These are phyloP conservation scores for Buddleja alternifolia DNA, from an alignment of 257 asterid genomes.

Conservation along the genomic window DNA sequence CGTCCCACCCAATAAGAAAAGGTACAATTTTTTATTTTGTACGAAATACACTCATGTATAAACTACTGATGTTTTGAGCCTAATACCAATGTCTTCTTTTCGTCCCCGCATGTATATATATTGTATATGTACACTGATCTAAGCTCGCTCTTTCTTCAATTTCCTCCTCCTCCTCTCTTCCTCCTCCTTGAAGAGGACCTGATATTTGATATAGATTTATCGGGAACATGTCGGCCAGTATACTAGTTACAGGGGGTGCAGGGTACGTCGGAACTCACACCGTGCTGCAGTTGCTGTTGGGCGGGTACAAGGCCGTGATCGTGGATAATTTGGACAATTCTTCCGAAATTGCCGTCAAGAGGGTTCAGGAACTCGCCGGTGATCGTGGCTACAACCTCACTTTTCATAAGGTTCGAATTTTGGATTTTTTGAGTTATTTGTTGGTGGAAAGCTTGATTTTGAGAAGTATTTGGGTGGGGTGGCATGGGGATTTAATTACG, in stretches of 20 bases:
- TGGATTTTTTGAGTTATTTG: conserved; percentile 2
- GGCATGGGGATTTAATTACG: background rate
- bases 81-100: too few species aligned
- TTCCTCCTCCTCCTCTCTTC: too few species aligned
- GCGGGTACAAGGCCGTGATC: conserved; percentile 57
- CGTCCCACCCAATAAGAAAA: too few species aligned
- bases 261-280: conserved; percentile 76
- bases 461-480: background rate
- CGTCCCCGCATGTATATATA: too few species aligned
- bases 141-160: too few species aligned
- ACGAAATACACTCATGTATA: too few species aligned
- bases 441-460: conserved; percentile 14
- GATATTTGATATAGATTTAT: background rate
- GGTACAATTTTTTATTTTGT: too few species aligned
- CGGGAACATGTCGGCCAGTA: conserved; percentile 44
- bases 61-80: too few species aligned
- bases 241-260: conserved; percentile 72
- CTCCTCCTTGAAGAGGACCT: too few species aligned
- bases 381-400: conserved; percentile 50
- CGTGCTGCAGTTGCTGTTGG: conserved; percentile 62
- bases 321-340: conserved; percentile 71
- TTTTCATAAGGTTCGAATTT: conserved; percentile 54
- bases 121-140: too few species aligned
- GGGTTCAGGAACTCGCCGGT: conserved; percentile 59
- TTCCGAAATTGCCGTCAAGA: conserved; percentile 49